Base-by-base conservation (phyloP, 2,329 filamentous ascomycete species). In the Xylaria sp. region DNA sequence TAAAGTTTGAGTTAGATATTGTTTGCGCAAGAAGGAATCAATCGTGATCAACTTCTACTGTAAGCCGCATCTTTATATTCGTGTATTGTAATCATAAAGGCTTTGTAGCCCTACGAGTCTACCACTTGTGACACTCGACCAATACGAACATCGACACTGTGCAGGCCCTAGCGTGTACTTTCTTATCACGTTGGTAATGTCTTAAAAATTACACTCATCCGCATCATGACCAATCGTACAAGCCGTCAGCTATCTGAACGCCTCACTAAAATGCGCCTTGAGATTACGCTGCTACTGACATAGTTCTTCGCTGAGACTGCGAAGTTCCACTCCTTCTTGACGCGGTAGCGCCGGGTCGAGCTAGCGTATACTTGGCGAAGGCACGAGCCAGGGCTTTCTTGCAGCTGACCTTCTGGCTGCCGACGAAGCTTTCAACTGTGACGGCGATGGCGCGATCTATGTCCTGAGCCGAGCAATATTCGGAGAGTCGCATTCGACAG, bases 371-470 rank as follows among this genome's bases (percentile, higher is more conserved):
- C 84, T 99, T 99, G 76, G 96, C 94, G 84, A 99, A 99, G 4
- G 96, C 93, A 68, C 96, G 87, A 0, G 94, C 92, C 53, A 99
- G 87, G 18, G 96, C 94, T 85, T 97, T 98, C 87, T 98, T 99
- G 83, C 93, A 96, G 83, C 93, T 97, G 76, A 98, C 90, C 84
- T 99, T 99, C 80, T 99, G 96, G 75, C 93, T 97, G 69, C 92
- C 93, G 51, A 99, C 93, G 78, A 99, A 99, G 65, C 93, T 97
- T 73, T 98, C 94, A 2, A 99, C 93, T 0, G 96, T 97, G 6
- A 99, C 96, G 16, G 94, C 93, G 77, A 99, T 99, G 66, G 96
- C 96, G 51, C 96, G 93, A 81, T 99, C 96, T 75, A 99, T 97
- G 78, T 99, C 96, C 68, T 92, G 88, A 1, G 92, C 83, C 5